Conservation (phyloP, 2,329 filamentous ascomycete species). For the Phialophora macrospora region DNA sequence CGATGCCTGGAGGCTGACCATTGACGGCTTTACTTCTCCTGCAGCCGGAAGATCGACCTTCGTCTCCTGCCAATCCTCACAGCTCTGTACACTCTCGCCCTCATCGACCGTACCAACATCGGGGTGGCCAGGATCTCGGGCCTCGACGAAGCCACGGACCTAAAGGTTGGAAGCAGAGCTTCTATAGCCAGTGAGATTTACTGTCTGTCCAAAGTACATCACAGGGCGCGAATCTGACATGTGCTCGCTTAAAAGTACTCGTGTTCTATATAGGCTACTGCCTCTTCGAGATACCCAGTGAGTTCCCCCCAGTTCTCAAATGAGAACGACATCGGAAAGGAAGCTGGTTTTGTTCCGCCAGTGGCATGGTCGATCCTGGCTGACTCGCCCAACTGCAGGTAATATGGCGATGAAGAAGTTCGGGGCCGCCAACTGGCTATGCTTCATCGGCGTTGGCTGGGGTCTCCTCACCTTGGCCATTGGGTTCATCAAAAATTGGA, state of each 20-base stretch:
- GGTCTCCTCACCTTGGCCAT: constrained; percentile 45
- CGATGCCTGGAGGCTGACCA: not conserved
- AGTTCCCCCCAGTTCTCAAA: too few species aligned
- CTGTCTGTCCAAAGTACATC: not conserved
- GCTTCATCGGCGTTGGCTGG: constrained; percentile 20
- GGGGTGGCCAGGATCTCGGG: constrained; percentile 42
- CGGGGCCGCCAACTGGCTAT: constrained; percentile 28
- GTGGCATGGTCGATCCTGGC: too few species aligned
- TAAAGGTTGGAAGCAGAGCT: constrained; percentile 39
- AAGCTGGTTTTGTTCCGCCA: too few species aligned
- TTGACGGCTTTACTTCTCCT: not conserved
- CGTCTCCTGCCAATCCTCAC: constrained; percentile 42
- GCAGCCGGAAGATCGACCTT: constrained; percentile 36
- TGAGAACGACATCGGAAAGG: too few species aligned
- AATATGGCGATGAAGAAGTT: constrained; percentile 51
- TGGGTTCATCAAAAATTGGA: constrained; percentile 41
- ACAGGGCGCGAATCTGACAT: not conserved
- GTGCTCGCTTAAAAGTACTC: constrained; percentile 56
- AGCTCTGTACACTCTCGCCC: constrained; percentile 28
- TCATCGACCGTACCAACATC: constrained; percentile 33
- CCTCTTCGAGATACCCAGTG: constrained; percentile 65
- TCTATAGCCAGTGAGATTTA: constrained; percentile 32
- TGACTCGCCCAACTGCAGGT: not conserved
- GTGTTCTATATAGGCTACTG: constrained; percentile 73
- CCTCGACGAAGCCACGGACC: constrained; percentile 41